phyloP scores from a whole-genome alignment of 768 basidiomycete species.

The Rossbeevera mucosa region DNA sequence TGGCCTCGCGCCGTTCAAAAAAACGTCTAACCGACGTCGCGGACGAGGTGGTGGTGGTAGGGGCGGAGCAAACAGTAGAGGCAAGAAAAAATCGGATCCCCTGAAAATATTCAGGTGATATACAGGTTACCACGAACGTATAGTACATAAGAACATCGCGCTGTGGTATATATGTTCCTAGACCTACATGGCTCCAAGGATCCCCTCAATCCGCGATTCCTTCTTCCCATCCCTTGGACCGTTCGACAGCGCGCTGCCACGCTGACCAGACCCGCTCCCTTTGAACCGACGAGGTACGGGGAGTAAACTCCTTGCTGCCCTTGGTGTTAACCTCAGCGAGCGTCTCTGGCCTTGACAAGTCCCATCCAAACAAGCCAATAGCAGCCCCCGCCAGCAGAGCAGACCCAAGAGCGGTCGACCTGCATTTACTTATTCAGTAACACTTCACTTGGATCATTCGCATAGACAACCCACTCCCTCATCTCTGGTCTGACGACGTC shows the following conservation, averaged over 20 bases:
- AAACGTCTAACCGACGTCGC: slow-evolving; percentile 42
- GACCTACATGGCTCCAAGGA: too few relatives aligned
- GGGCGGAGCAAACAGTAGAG: slow-evolving; percentile 30
- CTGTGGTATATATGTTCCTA: neutral
- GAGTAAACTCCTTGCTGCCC: slow-evolving; percentile 67
- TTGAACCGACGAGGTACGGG: slow-evolving; percentile 47
- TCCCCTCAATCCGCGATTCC: slow-evolving; percentile 33
- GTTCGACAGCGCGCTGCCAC: slow-evolving; percentile 88
- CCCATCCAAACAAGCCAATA: slow-evolving; percentile 87
- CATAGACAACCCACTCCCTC: slow-evolving; percentile 69
- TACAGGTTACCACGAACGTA: neutral
- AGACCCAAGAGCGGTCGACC: slow-evolving; percentile 92
- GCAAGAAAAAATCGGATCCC: slow-evolving; percentile 76
- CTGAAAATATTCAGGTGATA: slow-evolving; percentile 64
- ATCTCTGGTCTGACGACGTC: slow-evolving; percentile 90
- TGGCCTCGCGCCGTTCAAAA: slow-evolving; percentile 74
- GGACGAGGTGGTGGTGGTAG: slow-evolving; percentile 49
- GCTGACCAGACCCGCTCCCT: slow-evolving; percentile 65
- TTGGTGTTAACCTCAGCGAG: slow-evolving; percentile 83
- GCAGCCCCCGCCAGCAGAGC: slow-evolving; percentile 92
- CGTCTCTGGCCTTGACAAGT: slow-evolving; percentile 77
- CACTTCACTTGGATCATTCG: neutral
- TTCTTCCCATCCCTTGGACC: slow-evolving; percentile 79
- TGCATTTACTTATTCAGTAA: slow-evolving; percentile 22
- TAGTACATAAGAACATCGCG: neutral